phyloP scores from a whole-genome alignment of 768 basidiomycete species.

The Auricularia heimuer region DNA sequence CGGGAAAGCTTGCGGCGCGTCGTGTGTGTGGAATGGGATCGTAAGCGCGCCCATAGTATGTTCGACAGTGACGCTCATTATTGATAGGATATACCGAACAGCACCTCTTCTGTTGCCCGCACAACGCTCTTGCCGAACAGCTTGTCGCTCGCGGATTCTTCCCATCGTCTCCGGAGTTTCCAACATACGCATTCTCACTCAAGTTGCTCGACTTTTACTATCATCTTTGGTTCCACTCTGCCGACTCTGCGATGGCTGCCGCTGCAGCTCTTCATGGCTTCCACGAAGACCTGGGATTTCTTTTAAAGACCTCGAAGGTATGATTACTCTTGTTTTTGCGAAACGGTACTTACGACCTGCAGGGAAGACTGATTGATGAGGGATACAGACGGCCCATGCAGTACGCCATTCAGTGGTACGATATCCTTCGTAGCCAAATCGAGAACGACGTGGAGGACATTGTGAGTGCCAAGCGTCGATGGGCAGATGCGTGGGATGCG shows the following conservation, averaged over 20 bases:
- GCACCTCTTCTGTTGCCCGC: neutral
- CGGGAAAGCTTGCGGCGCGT: neutral
- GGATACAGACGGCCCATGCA: slow-evolving; percentile 22
- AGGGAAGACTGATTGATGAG: slow-evolving; percentile 10
- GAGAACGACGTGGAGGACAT: slow-evolving; percentile 9
- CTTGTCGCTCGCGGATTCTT: slow-evolving; percentile 18
- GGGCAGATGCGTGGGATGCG: too few species aligned
- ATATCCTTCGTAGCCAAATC: slow-evolving; percentile 12
- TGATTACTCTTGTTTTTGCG: neutral
- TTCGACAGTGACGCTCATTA: neutral
- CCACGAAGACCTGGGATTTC: slow-evolving; percentile 21
- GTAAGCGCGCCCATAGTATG: neutral
- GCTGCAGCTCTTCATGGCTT: slow-evolving; percentile 20
- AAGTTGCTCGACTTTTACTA: slow-evolving; percentile 25
- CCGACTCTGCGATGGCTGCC: slow-evolving; percentile 25
- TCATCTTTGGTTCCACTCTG: slow-evolving; percentile 27
- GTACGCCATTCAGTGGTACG: slow-evolving; percentile 22
- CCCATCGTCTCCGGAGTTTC: slow-evolving; percentile 19
- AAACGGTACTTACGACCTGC: too few species aligned
- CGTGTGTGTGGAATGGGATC: neutral
- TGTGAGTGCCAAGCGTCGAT: neutral
- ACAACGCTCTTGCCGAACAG: neutral
- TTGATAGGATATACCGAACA: neutral
- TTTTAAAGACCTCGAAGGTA: slow-evolving; percentile 12
- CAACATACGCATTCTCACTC: slow-evolving; percentile 15